A percentile compares a stretch with the other conserved stretches of the same genome.
These are phyloP conservation scores for Herpotrichia juniperi DNA, from an alignment of 2,329 filamentous ascomycete species.

Conservation along the genomic window DNA sequence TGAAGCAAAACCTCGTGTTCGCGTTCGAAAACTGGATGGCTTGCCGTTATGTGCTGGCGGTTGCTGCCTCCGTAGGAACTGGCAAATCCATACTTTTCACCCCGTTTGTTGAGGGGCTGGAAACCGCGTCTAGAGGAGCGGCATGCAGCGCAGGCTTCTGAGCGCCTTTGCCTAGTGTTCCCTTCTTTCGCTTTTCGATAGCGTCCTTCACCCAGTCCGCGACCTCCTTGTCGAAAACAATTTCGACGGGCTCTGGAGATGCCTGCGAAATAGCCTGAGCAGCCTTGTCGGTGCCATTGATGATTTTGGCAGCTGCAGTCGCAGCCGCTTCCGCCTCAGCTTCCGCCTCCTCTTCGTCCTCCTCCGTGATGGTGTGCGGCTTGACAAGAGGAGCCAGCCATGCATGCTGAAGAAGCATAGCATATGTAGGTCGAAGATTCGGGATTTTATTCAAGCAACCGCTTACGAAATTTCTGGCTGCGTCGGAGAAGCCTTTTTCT, in stretches of 20 bases:
- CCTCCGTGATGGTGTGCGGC: slow-evolving; percentile 75
- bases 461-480: slow-evolving; percentile 83
- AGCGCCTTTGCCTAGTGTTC: slow-evolving; percentile 53
- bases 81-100: slow-evolving; percentile 28
- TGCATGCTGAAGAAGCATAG: slow-evolving; percentile 84
- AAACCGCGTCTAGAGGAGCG: slow-evolving; percentile 77
- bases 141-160: slow-evolving; percentile 85
- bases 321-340: slow-evolving; percentile 48
- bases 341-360: slow-evolving; percentile 65
- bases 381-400: slow-evolving; percentile 82
- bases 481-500: slow-evolving; percentile 74
- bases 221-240: slow-evolving; percentile 77
- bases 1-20: no score
- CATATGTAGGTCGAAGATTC: slow-evolving; percentile 90
- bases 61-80: slow-evolving; percentile 22
- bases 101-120: slow-evolving; percentile 39
- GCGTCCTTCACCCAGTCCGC: slow-evolving; percentile 81
- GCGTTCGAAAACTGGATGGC: neutral
- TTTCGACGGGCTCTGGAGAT: slow-evolving; percentile 29
- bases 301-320: slow-evolving; percentile 50
- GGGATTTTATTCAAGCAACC: slow-evolving; percentile 93
- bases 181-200: slow-evolving; percentile 69
- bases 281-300: slow-evolving; percentile 27
- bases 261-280: slow-evolving; percentile 40
- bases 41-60: slow-evolving; percentile 9